Percentiles rank a stretch among this genome's conserved stretches.
Conservation (phyloP, 176 grass and related monocot genomes). For the Carex parvula region DNA sequence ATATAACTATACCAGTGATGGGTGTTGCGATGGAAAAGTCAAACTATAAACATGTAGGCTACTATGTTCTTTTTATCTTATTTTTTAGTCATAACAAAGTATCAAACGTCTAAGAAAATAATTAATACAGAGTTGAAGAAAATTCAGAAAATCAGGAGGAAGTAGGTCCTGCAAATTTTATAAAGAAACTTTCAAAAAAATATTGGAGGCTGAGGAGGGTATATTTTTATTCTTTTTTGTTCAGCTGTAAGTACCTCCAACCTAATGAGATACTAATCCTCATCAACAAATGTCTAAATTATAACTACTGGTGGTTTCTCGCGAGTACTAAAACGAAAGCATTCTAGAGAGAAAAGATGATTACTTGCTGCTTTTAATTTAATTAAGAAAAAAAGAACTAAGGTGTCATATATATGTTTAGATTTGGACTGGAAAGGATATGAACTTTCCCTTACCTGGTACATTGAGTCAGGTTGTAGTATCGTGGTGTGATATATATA, state of each 20-base stretch:
- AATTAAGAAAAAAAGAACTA: background rate
- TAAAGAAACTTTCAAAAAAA: too few relatives aligned
- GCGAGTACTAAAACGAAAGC: too few relatives aligned
- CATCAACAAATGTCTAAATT: too few relatives aligned
- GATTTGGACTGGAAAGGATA: background rate
- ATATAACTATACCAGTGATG: background rate
- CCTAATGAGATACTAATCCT: too few relatives aligned
- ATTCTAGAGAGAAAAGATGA: background rate
- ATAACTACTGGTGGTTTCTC: too few relatives aligned
- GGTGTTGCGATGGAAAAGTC: background rate
- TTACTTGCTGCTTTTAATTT: background rate
- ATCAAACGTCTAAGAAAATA: background rate
- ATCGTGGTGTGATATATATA: background rate
- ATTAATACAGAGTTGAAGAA: background rate
- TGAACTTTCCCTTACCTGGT: background rate
- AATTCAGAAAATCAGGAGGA: background rate
- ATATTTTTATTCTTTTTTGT: too few relatives aligned
- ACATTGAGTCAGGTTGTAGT: conserved; percentile 1
- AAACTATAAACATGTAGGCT: background rate
- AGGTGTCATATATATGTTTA: background rate
- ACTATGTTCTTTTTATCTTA: background rate
- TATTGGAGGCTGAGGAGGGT: too few relatives aligned
- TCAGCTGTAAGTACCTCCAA: too few relatives aligned
- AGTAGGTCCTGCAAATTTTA: background rate
- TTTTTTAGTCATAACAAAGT: background rate